Base-by-base conservation (phyloP, 192 early-diverging fungal genomes). In the Bifiguratus adelaidae region DNA sequence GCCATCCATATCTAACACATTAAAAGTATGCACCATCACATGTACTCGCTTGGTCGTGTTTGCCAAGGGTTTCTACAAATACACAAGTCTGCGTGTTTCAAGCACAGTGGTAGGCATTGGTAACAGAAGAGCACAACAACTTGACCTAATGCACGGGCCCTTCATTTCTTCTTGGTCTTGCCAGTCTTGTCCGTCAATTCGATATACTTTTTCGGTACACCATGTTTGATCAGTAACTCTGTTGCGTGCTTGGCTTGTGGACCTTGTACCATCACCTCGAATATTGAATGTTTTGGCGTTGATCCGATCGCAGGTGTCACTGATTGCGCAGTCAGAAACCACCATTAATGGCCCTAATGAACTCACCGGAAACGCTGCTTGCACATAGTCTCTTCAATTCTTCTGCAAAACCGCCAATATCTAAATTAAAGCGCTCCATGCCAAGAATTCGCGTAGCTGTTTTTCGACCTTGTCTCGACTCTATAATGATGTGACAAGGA, bases 181-280 rank as follows among this genome's bases (percentile, higher is more conserved):
- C 51, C 58, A 2, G 62, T 65, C 21, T 65, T 65, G 35, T 65
- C 62, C 24, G 48, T 55, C 2, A 52, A 42, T 30, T 64, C 58
- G 21, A 77, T 58, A 40, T 52, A 69, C 25, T 68, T 68, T 40
- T 73, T 73, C 9, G 74, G 74, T 11, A 73, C 63, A 25, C 74
- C 71, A 45, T 60, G 67, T 24, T 57, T 54, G 2, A 68, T 37
- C 23, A 87, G 47, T 2, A 70, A 41, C 9, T 51, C 56, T n/a
- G 65, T 71, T 3, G 83, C 61, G 38, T 69, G 71, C 52, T 76
- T 82, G 25, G 72, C 58, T 47, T 88, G 84, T 28, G 69, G 69
- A n/a, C 86, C 86, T 58, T 88, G 86, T 0, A 83, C 79, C 74
- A 86, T 72, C 4, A 88, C 65, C 47, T 88, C 84, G 16, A 65